These are phyloP conservation scores for Phanerodontia chrysosporium DNA, from an alignment of 768 basidiomycete genomes.

Conservation along the genomic window DNA sequence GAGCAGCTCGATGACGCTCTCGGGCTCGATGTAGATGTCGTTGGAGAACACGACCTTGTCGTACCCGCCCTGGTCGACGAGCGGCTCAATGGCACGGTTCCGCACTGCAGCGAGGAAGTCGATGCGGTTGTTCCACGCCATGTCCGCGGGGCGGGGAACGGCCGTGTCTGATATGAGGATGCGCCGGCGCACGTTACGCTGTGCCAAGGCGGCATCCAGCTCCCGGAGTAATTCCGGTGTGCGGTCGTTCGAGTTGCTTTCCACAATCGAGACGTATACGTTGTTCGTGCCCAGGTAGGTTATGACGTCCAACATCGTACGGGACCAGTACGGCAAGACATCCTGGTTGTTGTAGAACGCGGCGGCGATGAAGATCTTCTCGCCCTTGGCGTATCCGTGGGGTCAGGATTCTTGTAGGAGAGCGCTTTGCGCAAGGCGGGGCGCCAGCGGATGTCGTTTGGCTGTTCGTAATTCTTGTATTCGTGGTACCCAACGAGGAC, in stretches of 20 bases:
- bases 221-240: constrained; percentile 28
- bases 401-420: constrained; percentile 12
- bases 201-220: constrained; percentile 22
- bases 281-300: constrained; percentile 38
- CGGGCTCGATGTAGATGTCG: constrained; percentile 38
- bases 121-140: constrained; percentile 30
- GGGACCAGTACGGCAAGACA: constrained; percentile 37
- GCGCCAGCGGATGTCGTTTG: constrained; percentile 23
- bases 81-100: constrained; percentile 39
- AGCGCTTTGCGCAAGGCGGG: constrained; percentile 19
- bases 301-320: constrained; percentile 30
- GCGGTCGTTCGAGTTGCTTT: constrained; percentile 32
- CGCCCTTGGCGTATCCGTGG: constrained; percentile 23
- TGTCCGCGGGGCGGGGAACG: constrained; percentile 19
- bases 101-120: constrained; percentile 35
- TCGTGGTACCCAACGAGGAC: constrained; percentile 4
- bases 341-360: constrained; percentile 37
- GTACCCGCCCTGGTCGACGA: constrained; percentile 31
- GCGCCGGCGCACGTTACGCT: constrained; percentile 24
- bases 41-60: constrained; percentile 40
- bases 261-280: constrained; percentile 39
- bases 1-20: constrained; percentile 36
- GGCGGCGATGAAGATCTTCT: constrained; percentile 36
- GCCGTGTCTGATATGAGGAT: constrained; percentile 27
- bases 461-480: constrained; percentile 22